These are phyloP conservation scores for Selenicereus undatus DNA, from an alignment of 148 eudicot genomes.

Conservation along the genomic window DNA sequence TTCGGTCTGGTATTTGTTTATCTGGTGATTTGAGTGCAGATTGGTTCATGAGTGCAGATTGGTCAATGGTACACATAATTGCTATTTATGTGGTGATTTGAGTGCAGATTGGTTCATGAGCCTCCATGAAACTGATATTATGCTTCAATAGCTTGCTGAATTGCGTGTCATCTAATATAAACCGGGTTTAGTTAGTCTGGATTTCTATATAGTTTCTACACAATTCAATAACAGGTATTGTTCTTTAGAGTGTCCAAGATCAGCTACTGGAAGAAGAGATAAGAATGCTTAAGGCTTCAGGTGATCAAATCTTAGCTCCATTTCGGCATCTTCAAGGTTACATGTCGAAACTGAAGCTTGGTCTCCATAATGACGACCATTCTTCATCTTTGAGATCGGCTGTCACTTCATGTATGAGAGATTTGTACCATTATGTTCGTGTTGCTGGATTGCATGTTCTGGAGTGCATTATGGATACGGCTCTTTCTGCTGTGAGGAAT, in stretches of 20 bases:
- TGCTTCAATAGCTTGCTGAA: not conserved
- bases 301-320: slow-evolving; percentile 54
- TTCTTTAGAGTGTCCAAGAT: slow-evolving; percentile 70
- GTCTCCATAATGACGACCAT: slow-evolving; percentile 29
- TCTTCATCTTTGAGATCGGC: slow-evolving; percentile 36
- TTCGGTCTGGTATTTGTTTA: not conserved
- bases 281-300: slow-evolving; percentile 43
- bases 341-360: slow-evolving; percentile 35
- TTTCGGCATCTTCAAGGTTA: slow-evolving; percentile 52
- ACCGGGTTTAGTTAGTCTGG: slow-evolving; percentile 6
- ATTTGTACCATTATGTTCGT: slow-evolving; percentile 89
- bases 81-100: not conserved
- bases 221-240: not conserved
- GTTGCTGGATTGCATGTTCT: slow-evolving; percentile 79
- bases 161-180: not conserved
- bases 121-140: not conserved
- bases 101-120: not conserved
- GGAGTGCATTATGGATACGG: slow-evolving; percentile 75
- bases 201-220: slow-evolving; percentile 1
- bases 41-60: not conserved
- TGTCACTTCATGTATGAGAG: slow-evolving; percentile 61
- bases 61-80: too few species aligned
- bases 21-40: not conserved
- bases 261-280: slow-evolving; percentile 62
- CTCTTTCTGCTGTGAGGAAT: slow-evolving; percentile 66